Percentiles rank a stretch among this genome's conserved stretches.
These are phyloP conservation scores for Xylariaceae sp. DNA, from an alignment of 2,329 filamentous ascomycete genomes.

Conservation along the genomic window DNA sequence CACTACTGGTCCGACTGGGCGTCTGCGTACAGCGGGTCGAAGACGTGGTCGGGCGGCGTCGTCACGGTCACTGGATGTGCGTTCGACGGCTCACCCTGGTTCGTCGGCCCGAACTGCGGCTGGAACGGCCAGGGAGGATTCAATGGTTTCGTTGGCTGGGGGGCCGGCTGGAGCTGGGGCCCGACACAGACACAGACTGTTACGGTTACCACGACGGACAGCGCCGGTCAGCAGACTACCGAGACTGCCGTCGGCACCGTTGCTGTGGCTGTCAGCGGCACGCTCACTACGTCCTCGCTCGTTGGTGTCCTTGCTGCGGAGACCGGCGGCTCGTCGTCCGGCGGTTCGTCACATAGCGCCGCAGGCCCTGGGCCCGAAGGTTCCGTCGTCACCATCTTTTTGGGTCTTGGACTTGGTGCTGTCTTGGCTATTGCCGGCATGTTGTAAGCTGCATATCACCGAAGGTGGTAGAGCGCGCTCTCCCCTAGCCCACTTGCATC, in stretches of 20 bases:
- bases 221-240: conserved; percentile 38
- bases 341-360: conserved; percentile 22
- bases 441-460: conserved; percentile 26
- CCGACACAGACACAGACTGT: conserved; percentile 44
- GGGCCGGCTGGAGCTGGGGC: conserved; percentile 48
- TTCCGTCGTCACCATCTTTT: conserved; percentile 35
- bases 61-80: conserved; percentile 51
- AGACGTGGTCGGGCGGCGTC: conserved; percentile 46
- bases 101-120: conserved; percentile 45
- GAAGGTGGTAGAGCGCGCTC: too few relatives aligned
- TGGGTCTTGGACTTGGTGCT: conserved; percentile 37
- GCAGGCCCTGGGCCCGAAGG: conserved; percentile 30
- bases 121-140: conserved; percentile 45
- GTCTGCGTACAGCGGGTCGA: conserved; percentile 36
- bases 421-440: conserved; percentile 38
- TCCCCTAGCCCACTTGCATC: too few relatives aligned
- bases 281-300: conserved; percentile 39
- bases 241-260: conserved; percentile 38
- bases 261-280: conserved; percentile 42
- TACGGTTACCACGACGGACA: conserved; percentile 43
- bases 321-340: conserved; percentile 20
- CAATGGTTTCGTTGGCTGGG: conserved; percentile 50
- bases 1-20: conserved; percentile 42
- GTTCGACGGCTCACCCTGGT: conserved; percentile 49
- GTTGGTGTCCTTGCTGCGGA: conserved; percentile 22